These are phyloP conservation scores for Colletotrichum gigasporum DNA, from an alignment of 2,329 filamentous ascomycete genomes.

Conservation along the genomic window DNA sequence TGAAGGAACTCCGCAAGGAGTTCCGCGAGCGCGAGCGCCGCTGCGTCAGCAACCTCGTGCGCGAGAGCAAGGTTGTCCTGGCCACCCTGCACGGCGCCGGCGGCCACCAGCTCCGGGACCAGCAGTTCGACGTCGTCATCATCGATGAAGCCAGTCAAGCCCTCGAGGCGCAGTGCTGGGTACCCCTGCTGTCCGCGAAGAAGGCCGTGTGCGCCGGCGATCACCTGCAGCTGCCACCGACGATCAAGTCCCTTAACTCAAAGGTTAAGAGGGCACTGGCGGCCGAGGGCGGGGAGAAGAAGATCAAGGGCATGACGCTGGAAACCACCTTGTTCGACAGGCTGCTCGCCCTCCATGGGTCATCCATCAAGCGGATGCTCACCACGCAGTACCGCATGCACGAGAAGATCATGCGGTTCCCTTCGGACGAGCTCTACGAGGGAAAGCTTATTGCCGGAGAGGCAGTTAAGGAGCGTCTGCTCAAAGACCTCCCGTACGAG, in stretches of 20 bases:
- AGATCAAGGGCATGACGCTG: constrained; percentile 68
- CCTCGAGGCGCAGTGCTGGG: constrained; percentile 97
- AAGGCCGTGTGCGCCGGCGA: constrained; percentile 95
- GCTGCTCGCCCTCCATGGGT: constrained; percentile 82
- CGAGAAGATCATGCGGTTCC: constrained; percentile 93
- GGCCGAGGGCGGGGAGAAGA: constrained; percentile 44
- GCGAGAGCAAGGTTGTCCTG: constrained; percentile 85
- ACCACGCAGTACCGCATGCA: constrained; percentile 99
- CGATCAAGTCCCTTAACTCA: constrained; percentile 81
- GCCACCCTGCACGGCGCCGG: constrained; percentile 94
- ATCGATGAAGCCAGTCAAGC: constrained; percentile 98
- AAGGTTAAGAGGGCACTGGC: constrained; percentile 48
- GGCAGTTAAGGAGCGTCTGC: constrained; percentile 76
- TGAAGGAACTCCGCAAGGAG: constrained; percentile 88
- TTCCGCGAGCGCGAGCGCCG: constrained; percentile 85
- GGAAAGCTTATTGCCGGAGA: constrained; percentile 83
- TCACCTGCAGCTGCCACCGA: constrained; percentile 92
- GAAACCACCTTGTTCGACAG: constrained; percentile 95
- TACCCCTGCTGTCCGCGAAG: constrained; percentile 79
- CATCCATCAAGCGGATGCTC: constrained; percentile 89
- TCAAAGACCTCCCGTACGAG: constrained; percentile 81
- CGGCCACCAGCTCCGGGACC: constrained; percentile 80
- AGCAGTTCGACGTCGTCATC: constrained; percentile 91
- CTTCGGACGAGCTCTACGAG: constrained; percentile 88
- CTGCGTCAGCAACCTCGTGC: constrained; percentile 81